Base-by-base conservation (phyloP, 768 basidiomycete genomes). In the Tylopilus intermedius region DNA sequence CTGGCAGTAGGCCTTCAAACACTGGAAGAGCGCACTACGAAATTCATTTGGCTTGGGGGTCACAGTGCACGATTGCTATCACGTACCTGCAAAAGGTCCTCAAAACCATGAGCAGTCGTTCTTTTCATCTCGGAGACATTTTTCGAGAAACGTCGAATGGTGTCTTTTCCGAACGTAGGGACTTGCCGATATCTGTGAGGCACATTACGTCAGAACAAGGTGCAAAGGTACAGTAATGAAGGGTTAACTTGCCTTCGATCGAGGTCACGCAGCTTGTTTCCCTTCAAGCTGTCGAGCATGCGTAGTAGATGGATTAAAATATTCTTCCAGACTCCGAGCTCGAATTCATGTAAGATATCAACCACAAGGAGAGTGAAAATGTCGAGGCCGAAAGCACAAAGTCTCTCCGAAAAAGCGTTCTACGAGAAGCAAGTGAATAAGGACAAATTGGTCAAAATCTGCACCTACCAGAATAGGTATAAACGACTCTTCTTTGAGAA, bases 61-160 rank as follows among this genome's bases (percentile, higher is more conserved):
- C 33, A 33, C 3, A 1, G 4, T 11, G 14, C 10, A 13, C 14
- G 10, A 18, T 18, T 18, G 18, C 18, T 18, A 18, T 18, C 11
- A 27, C 24, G 14, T 8, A 27, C 42, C 13, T 43, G 42, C 26
- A 43, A 43, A 8, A 43, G 42, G 24, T 43, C 42, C 27, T 43
- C 42, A 14, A 43, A 43, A 26, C 27, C 10, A 5, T 5, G 42
- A 26, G 14, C 41, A 26, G 41, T 26, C 7, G 22, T 14, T 26
- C 24, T 9, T 42, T 42, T 42, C 41, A 42, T 42, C 41, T 42
- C 41, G 22, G 41, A 42, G 15, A 24, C 41, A 26, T 42, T 42
- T 14, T 26, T 42, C 57, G 50, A 42, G 66, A 78, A 45, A 11
- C 40, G 18, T 41, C 40, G n/a, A 41, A 41, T 41, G 18, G 18